Percentiles rank a stretch among this genome's conserved stretches.
These are phyloP conservation scores for Gossypium mustelinum DNA, from an alignment of 345 rosid genomes.

Conservation along the genomic window DNA sequence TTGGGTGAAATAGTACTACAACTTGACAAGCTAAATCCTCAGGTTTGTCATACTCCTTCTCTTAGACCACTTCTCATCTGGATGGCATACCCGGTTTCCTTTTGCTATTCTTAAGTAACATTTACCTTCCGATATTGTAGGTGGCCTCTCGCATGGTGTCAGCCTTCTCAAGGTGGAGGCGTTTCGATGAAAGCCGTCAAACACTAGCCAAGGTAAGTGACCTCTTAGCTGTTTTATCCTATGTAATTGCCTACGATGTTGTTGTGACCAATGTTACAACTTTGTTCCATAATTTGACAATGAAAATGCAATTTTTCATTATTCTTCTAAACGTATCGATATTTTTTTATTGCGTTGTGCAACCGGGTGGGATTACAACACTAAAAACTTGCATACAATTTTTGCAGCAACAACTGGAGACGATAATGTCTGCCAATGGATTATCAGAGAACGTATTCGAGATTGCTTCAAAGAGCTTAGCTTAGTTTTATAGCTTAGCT, in stretches of 20 bases:
- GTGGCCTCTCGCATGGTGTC: slow-evolving; percentile 97
- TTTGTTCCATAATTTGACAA: too few species aligned
- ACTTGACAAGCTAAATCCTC: slow-evolving; percentile 92
- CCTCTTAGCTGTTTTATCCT: neutral
- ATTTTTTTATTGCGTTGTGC: neutral
- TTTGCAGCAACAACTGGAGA: slow-evolving; percentile 89
- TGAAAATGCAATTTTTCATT: neutral
- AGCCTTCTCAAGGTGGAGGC: slow-evolving; percentile 98
- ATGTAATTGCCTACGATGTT: neutral
- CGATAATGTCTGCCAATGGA: slow-evolving; percentile 83
- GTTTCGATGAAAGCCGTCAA: slow-evolving; percentile 80
- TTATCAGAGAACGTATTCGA: slow-evolving; percentile 93
- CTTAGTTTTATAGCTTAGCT: slow-evolving; percentile 34
- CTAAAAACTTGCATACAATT: neutral
- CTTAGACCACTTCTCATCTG: neutral
- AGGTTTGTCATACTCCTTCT: slow-evolving; percentile 37
- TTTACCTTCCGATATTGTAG: slow-evolving; percentile 27
- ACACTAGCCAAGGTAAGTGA: slow-evolving; percentile 71
- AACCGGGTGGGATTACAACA: neutral
- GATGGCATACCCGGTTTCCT: neutral
- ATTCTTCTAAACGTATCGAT: too few species aligned
- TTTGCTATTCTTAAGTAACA: neutral
- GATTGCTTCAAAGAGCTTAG: slow-evolving; percentile 93
- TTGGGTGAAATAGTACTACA: slow-evolving; percentile 89
- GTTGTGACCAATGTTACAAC: neutral